A percentile compares a stretch with the other conserved stretches of the same genome.
Conservation (phyloP, 495 filamentous ascomycete genomes). For the Bathelium albidoporum region DNA sequence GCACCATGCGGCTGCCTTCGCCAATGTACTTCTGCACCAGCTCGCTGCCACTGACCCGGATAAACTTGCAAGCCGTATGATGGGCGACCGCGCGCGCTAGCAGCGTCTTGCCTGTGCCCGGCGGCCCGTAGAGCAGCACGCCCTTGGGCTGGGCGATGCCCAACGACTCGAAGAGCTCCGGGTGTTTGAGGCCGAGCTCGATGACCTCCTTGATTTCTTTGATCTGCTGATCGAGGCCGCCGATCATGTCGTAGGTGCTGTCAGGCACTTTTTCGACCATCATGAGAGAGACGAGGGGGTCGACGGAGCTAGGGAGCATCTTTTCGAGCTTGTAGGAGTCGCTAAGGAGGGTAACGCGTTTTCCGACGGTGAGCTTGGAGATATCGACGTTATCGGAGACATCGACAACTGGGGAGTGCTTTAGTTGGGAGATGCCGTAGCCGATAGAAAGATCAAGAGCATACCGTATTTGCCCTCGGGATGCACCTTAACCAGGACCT, state of each 20-base stretch:
- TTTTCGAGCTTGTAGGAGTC: constrained; percentile 97
- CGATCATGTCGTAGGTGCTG: constrained; percentile 99
- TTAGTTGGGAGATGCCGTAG: background rate
- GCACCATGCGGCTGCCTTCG: constrained; percentile 96
- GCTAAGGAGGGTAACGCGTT: constrained; percentile 90
- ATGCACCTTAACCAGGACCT: constrained; percentile 97
- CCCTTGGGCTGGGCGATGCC: constrained; percentile 98
- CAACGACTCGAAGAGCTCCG: constrained; percentile 95
- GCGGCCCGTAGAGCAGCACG: constrained; percentile 92
- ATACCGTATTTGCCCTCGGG: constrained; percentile 99
- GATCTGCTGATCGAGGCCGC: constrained; percentile 96
- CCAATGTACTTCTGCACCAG: constrained; percentile 99
- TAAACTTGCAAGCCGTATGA: constrained; percentile 98
- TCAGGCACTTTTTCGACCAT: constrained; percentile 99
- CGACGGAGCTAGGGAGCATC: constrained; percentile 93
- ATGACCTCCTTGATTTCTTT: constrained; percentile 99
- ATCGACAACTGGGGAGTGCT: constrained; percentile 66
- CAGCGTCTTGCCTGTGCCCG: constrained; percentile 94
- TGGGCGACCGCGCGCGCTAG: constrained; percentile 93
- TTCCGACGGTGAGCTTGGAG: constrained; percentile 89
- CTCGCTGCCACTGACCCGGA: constrained; percentile 90
- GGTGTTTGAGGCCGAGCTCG: constrained; percentile 95
- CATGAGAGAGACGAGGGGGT: constrained; percentile 99
- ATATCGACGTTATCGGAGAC: constrained; percentile 91
- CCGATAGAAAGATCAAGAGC: constrained; percentile 14